A percentile compares a stretch with the other conserved stretches of the same genome.
Evolutionary conservation across 306 rosid species (phyloP).

Genomic region (Heteromeles arbutifolia): DNA sequence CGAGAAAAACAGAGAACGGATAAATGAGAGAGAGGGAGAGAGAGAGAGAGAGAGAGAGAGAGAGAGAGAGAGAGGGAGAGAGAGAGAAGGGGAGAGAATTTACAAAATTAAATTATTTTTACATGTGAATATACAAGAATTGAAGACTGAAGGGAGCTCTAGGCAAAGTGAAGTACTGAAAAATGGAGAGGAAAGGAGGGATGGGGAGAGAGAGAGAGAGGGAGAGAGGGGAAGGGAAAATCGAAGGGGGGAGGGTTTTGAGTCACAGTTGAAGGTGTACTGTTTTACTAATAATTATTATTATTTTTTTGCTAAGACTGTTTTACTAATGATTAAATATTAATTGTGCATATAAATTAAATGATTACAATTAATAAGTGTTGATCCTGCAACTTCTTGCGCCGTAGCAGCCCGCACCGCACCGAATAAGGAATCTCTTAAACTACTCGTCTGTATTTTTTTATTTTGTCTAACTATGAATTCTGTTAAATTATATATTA

Average conservation of each 20-base stretch:
- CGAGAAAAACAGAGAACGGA: not conserved
- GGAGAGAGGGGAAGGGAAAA: slow-evolving; percentile 19
- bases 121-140: slow-evolving; percentile 15
- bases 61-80: not conserved
- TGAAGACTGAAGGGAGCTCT: slow-evolving; percentile 49
- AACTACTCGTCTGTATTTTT: too few species aligned
- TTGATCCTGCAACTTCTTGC: too few species aligned
- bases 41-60: too few species aligned
- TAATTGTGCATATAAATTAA: not conserved
- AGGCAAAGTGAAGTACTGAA: not conserved
- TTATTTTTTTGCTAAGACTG: too few species aligned
- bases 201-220: not conserved
- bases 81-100: not conserved
- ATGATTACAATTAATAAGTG: not conserved
- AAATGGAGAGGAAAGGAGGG: not conserved
- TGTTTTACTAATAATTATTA: not conserved
- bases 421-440: too few species aligned
- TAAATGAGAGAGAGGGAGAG: not conserved
- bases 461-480: too few species aligned
- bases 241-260: slow-evolving; percentile 15
- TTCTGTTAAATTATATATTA: too few species aligned
- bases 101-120: not conserved
- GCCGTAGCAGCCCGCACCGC: too few species aligned
- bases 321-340: not conserved
- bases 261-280: not conserved